A percentile compares a stretch with the other conserved stretches of the same genome.
These are phyloP conservation scores for Hypoxylon sp. DNA, from an alignment of 2,329 filamentous ascomycete species.

Conservation along the genomic window DNA sequence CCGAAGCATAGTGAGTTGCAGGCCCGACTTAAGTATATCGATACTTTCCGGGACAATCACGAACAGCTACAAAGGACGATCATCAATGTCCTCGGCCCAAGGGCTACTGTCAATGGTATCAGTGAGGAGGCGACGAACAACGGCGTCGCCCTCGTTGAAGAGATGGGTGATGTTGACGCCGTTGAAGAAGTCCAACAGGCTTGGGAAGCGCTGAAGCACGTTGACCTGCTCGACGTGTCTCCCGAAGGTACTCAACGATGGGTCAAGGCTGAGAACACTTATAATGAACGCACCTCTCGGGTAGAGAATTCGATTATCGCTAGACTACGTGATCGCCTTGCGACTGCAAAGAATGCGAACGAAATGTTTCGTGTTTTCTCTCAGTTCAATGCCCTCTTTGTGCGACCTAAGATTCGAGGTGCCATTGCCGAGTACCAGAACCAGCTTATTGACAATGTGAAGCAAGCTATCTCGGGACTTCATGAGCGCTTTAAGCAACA, in stretches of 20 bases:
- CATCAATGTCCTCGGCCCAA: slow-evolving; percentile 92
- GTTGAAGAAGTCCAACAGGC: slow-evolving; percentile 96
- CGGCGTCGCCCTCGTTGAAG: slow-evolving; percentile 83
- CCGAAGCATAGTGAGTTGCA: slow-evolving; percentile 91
- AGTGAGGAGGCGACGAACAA: slow-evolving; percentile 68
- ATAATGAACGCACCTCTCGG: slow-evolving; percentile 96
- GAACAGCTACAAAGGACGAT: slow-evolving; percentile 98
- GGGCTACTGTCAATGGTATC: slow-evolving; percentile 70
- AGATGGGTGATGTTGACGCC: slow-evolving; percentile 97
- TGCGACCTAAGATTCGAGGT: slow-evolving; percentile 98
- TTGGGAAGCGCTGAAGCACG: slow-evolving; percentile 93
- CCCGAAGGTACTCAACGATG: slow-evolving; percentile 90
- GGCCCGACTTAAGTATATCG: slow-evolving; percentile 91
- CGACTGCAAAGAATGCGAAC: slow-evolving; percentile 95
- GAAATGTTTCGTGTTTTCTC: slow-evolving; percentile 99
- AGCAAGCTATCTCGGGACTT: slow-evolving; percentile 91
- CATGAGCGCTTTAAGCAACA: slow-evolving; percentile 99
- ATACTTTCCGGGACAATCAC: slow-evolving; percentile 95
- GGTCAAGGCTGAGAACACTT: slow-evolving; percentile 94
- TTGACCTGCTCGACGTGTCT: slow-evolving; percentile 94
- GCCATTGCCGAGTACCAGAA: slow-evolving; percentile 99
- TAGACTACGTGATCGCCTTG: slow-evolving; percentile 89
- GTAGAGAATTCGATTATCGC: slow-evolving; percentile 99
- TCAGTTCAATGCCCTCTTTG: slow-evolving; percentile 99
- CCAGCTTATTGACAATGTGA: slow-evolving; percentile 97